Base-by-base conservation (phyloP, 1,139 yeast genomes). In the Wickerhamomyces sp. region DNA sequence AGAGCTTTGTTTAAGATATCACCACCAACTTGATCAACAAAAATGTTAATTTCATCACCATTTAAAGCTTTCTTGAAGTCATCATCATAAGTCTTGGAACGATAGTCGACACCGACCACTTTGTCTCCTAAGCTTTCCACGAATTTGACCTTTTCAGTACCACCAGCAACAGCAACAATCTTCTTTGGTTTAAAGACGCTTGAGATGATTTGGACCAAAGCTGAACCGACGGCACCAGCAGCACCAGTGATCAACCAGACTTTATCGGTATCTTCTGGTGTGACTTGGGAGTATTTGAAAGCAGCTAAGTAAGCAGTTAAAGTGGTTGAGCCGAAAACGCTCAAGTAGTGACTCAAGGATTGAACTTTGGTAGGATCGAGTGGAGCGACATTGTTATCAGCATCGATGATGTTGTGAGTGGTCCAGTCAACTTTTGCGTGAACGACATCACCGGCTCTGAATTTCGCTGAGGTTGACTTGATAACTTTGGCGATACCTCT, bases 151-250 rank as follows among this genome's bases (percentile, higher is more conserved):
- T 83, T 83, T 23, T 71, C 83, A 14, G 65, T 68, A 18, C 82
- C 75, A 48, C 89, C 86, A 23, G 87, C 80, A 55, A 81, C 73
- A 45, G 84, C 89, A 59, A 82, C 71, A 34, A 83, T 84, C 52
- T 71, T 75, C 44, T 69, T 64, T 34, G 82, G 82, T 41, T 77
- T 76, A 56, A 75, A 67, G 13, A 78, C 60, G 45, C 75, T 66
- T 51, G 79, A 71, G 41, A 87, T 83, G 30, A 81, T 58, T 61
- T 81, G 88, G 36, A 80, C 76, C 34, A 71, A 80, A 45, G 74
- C 64, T n/a, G 80, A 71, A 30, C 90, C 89, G 34, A 83, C 82
- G 29, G 87, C 87, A 50, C 90, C 84, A 8, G 85, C 76, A 27
- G 89, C 89, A 47, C 86, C 88, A 29, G 84, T 76, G 34, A 82